Conservation (phyloP, 139 green algal species). For the Penium margaritaceum region DNA sequence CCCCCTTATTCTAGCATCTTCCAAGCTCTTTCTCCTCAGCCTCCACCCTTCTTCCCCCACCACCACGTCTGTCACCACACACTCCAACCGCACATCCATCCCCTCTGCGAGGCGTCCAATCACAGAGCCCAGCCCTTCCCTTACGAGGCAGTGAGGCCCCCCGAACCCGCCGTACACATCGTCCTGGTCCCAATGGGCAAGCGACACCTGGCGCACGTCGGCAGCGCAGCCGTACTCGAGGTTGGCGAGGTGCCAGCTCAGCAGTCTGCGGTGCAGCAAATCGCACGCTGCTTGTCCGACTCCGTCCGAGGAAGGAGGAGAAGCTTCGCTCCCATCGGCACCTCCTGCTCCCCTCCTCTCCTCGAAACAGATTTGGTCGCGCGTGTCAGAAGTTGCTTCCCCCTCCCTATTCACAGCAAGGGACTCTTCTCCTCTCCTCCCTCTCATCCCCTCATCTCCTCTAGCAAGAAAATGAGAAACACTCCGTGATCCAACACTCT, state of each 20-base stretch:
- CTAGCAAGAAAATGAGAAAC: conserved; percentile 4
- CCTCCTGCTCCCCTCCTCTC: too few relatives aligned
- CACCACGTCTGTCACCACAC: conserved; percentile 13
- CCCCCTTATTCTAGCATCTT: too few relatives aligned
- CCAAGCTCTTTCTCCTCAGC: too few relatives aligned
- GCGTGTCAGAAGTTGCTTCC: too few relatives aligned
- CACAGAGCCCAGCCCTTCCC: conserved; percentile 53
- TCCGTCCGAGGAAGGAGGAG: too few relatives aligned
- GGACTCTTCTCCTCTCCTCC: not conserved
- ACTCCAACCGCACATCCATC: conserved; percentile 53
- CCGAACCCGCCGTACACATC: conserved; percentile 75
- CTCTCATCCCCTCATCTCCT: not conserved
- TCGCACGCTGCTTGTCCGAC: too few relatives aligned
- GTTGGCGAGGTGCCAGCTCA: conserved; percentile 80
- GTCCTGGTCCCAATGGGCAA: conserved; percentile 79
- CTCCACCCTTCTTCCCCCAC: not conserved
- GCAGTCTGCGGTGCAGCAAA: conserved; percentile 40
- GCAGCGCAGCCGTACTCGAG: conserved; percentile 79
- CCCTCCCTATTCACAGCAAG: not conserved
- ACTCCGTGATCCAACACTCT: too few relatives aligned
- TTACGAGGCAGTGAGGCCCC: conserved; percentile 75
- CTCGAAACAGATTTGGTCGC: too few relatives aligned
- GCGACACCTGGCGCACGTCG: conserved; percentile 49
- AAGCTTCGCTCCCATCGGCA: too few relatives aligned
- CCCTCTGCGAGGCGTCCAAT: conserved; percentile 40